Evolutionary conservation across 2,329 filamentous ascomycete species (phyloP), one percentile per base, ranked within the genome.

Genomic region (Aureobasidium musti): DNA sequence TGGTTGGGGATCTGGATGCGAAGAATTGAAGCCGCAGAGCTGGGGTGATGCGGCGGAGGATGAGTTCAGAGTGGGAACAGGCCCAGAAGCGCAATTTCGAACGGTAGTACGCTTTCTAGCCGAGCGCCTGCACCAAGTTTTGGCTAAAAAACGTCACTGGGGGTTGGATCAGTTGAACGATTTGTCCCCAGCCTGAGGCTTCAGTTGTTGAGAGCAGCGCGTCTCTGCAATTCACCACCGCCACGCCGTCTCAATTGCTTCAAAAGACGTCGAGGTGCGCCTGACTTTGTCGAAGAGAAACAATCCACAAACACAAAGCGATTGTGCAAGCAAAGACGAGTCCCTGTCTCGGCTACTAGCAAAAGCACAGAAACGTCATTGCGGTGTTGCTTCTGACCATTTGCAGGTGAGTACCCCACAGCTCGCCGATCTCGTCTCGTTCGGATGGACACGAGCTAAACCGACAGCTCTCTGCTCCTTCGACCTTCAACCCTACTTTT

Each of bases 61-160:
- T 28, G 28, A 57, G 26, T 57, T 35, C 41, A 1, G 37, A 30
- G 56, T 41, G 56, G 28, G 41, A 60, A 60, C 39, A 33, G 56
- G 56, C 39, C 56, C 56, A 60, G 56, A 60, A 45, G 35, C 54
- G 54, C 54, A 57, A 57, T 57, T 57, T 57, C 19, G 10, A 60
- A 60, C 56, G 37, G 54, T 30, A 28, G 54, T 17, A 43, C 54
- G 37, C 17, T 59, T 59, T 17, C 41, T 49, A 61, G 57, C 57
- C 57, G 57, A 61, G 57, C 41, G 43, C 43, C 43, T 59, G 54
- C 54, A 59, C 54, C 54, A 59, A 59, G 23, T 61, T 61, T 59
- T 43, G 54, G 28, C 41, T 39, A 43, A 61, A 49, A 61, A 61
- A 61, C 57, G 57, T 61, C 57, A 61, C 41, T 61, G 57, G 41